Evolutionary conservation across 345 rosid species (phyloP), one percentile per base, ranked within the genome.

Genomic region (Sonneratia alba): DNA sequence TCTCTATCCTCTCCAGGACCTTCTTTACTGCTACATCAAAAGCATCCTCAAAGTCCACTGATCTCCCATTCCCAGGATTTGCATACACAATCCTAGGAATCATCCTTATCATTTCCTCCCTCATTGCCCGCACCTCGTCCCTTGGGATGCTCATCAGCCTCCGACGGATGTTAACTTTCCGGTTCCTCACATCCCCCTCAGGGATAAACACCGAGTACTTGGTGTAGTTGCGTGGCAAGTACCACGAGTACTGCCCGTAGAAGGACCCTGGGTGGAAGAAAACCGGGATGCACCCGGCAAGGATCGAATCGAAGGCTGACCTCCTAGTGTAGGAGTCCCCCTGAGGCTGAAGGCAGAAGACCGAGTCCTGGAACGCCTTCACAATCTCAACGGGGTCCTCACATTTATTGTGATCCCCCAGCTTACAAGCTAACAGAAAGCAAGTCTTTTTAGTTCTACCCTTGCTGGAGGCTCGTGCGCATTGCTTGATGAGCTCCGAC

Each of bases 291-390:
- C 88, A 88, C 6, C 91, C 86, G 0, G 87, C 85, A 27, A 87
- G 53, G 6, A 88, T 87, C 24, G 93, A 80, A 76, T 87, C 91
- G 69, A 88, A 89, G 0, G 79, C 73, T 67, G 91, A 87, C 59
- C 87, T 79, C 63, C 93, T 80, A 9, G 87, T 89, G 74, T 66
- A 79, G 61, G 91, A 89, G 75, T 87, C 93, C 0, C 93, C 93
- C 3, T 83, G 79, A 0, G 89, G 91, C 70, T 84, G 89, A 57
- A 89, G 68, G 66, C 93, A 89, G 62, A 85, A 89, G 1, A 73
- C 79, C 0, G 88, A 85, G 47, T 73, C 75, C 61, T 70, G 49
- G 62, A 84, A 79, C 63, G 81, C 82, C 14, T 79, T 79, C 64
- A 87, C 82, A 7, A 87, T 77, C 71, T 64, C 79, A 63, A 71